A percentile compares a stretch with the other conserved stretches of the same genome.
Conservation (phyloP, 176 grass and related monocot genomes). For the Hordeum marinum region DNA sequence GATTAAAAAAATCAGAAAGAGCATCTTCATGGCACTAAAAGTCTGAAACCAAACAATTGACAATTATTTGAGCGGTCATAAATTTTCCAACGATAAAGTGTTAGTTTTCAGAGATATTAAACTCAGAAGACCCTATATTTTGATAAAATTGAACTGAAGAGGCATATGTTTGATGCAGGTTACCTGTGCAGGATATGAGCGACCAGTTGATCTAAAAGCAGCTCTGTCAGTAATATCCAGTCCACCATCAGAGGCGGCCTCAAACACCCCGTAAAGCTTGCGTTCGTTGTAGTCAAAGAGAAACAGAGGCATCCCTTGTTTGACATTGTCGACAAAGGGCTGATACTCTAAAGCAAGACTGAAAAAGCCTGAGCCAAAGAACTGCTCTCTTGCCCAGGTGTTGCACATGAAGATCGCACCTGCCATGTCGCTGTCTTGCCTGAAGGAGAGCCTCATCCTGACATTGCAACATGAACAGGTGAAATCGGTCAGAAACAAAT, state of each 20-base stretch:
- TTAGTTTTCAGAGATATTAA: too few relatives aligned
- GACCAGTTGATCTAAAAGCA: not conserved
- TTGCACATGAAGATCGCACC: conserved; percentile 76
- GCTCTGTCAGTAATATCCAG: conserved; percentile 37
- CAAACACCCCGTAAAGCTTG: conserved; percentile 54
- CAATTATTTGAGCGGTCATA: too few relatives aligned
- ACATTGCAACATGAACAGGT: conserved; percentile 1
- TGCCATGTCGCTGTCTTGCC: conserved; percentile 13
- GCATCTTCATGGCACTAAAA: too few relatives aligned
- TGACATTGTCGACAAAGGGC: conserved; percentile 41
- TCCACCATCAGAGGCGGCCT: conserved; percentile 51
- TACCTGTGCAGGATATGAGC: conserved; percentile 62
- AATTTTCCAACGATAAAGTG: too few relatives aligned
- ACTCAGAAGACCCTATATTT: too few relatives aligned
- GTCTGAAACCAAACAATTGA: too few relatives aligned
- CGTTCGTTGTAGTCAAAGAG: conserved; percentile 54
- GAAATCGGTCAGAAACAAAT: not conserved
- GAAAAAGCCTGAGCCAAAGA: conserved; percentile 27
- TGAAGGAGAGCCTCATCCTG: conserved; percentile 30
- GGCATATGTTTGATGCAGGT: not conserved
- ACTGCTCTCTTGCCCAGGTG: conserved; percentile 35
- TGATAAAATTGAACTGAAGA: not conserved
- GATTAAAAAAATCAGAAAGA: too few relatives aligned
- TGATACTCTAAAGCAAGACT: conserved; percentile 28
- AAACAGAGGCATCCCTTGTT: conserved; percentile 50